phyloP scores from a whole-genome alignment of 1,284 basidiomycete species.

The Sanghuangporus sanghuang region DNA sequence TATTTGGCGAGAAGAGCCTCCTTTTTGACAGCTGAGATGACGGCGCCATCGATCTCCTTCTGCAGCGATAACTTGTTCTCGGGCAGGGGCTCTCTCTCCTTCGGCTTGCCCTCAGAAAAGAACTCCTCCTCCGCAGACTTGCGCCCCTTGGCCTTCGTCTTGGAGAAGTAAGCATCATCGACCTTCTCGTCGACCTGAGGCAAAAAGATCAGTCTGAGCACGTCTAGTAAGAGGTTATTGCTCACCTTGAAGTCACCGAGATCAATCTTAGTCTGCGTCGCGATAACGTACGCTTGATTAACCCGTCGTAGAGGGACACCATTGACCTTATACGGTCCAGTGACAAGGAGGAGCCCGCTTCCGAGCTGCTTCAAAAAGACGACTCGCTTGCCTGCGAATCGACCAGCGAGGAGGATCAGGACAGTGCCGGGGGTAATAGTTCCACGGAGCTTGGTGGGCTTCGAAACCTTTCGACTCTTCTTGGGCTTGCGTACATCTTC shows the following conservation, averaged over 20 bases:
- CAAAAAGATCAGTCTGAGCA: background rate
- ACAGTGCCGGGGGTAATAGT: conserved; percentile 94
- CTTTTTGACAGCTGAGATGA: conserved; percentile 89
- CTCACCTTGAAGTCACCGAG: conserved; percentile 72
- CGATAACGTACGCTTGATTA: conserved; percentile 99
- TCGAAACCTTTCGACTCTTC: conserved; percentile 85
- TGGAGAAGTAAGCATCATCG: conserved; percentile 94
- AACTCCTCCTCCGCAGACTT: conserved; percentile 91
- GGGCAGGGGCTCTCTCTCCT: conserved; percentile 87
- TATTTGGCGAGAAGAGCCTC: conserved; percentile 92
- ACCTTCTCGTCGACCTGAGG: conserved; percentile 80
- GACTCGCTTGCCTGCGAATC: conserved; percentile 98
- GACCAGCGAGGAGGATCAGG: conserved; percentile 95
- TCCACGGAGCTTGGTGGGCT: conserved; percentile 74
- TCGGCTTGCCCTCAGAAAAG: conserved; percentile 92
- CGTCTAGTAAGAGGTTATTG: conserved; percentile 17
- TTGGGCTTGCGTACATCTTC: conserved; percentile 92
- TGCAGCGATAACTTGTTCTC: conserved; percentile 90
- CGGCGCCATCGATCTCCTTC: conserved; percentile 84
- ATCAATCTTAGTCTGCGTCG: conserved; percentile 95
- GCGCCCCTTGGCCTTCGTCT: conserved; percentile 65
- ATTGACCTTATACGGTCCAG: conserved; percentile 98
- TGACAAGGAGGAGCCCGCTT: conserved; percentile 92
- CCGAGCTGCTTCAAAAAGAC: conserved; percentile 97
- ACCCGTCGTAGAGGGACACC: conserved; percentile 98